A percentile compares a stretch with the other conserved stretches of the same genome.
Conservation (phyloP, 2,329 filamentous ascomycete genomes). For the Furcasterigmium furcatum region DNA sequence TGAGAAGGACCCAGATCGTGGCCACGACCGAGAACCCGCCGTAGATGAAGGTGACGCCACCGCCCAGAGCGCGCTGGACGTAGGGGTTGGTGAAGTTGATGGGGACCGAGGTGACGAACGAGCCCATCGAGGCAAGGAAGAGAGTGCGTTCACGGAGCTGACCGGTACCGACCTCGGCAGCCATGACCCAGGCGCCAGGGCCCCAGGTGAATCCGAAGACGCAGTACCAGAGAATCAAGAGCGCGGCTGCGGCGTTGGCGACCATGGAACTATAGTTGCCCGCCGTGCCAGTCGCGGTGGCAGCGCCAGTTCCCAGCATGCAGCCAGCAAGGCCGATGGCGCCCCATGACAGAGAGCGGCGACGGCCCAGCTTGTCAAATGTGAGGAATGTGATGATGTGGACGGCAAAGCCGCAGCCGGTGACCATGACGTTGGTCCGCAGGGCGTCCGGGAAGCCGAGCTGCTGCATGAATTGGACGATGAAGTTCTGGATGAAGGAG, state of each 20-base stretch:
- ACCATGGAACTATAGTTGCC: neutral
- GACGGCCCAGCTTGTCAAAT: conserved; percentile 11
- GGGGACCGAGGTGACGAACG: conserved; percentile 7
- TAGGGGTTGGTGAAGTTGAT: conserved; percentile 14
- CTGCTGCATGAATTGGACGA: conserved; percentile 17
- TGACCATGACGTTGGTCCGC: conserved; percentile 1
- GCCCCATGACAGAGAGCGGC: conserved; percentile 1
- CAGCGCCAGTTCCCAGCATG: conserved; percentile 1
- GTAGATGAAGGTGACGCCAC: conserved; percentile 17
- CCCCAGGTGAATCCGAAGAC: conserved; percentile 1
- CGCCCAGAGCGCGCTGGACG: conserved; percentile 13
- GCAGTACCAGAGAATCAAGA: neutral
- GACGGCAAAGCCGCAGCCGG: neutral
- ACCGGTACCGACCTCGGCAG: conserved; percentile 8
- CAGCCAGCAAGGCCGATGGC: neutral
- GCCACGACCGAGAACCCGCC: conserved; percentile 14
- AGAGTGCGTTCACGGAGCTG: conserved; percentile 12
- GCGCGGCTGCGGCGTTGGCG: conserved; percentile 1
- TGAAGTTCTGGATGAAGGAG: conserved; percentile 14
- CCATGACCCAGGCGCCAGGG: conserved; percentile 1
- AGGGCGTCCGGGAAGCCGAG: conserved; percentile 9
- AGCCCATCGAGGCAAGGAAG: conserved; percentile 7
- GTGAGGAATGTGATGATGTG: conserved; percentile 8
- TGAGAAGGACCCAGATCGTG: conserved; percentile 9
- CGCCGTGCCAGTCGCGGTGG: neutral